Base-by-base conservation (phyloP, 768 basidiomycete genomes). In the Leccinum barrowsii region DNA sequence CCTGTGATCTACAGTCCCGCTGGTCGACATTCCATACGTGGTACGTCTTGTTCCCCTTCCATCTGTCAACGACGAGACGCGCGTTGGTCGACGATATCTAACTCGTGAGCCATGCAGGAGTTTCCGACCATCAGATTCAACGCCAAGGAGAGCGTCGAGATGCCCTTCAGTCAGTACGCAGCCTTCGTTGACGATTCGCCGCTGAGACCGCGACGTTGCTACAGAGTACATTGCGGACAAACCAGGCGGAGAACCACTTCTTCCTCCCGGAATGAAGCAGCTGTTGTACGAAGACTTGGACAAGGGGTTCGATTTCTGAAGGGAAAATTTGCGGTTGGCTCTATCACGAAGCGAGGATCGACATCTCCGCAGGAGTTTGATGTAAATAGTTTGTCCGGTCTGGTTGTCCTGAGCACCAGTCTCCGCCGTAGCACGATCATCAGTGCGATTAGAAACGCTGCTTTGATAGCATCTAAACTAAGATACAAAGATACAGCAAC, bases 71-170 rank as follows among this genome's bases (percentile, higher is more conserved):
- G 2, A 8, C 24, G 37, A 15, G 37, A 22, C 40, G 26, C 24
- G 11, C 51, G 17, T 2, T 22, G 10, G 22, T 11, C n/a, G 19
- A 15, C 6, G 17, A 37, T 17, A 37, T 17, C 7, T 40, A 40
- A 40, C 8, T 8, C 40, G 3, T n/a, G n/a, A 40, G 40, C 8
- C 40, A n/a, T 40, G 17, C 57, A 96, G 92, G 89, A 94, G 65
- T 85, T 85, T 72, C 97, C 97, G 0, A 96, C 94, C 0, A 96
- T 99, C 68, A 75, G 64, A 17, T 98, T 98, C 79, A 90, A 89
- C 65, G 70, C 82, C 4, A 86, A 85, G 65, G 97, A 99, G 72
- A 90, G 89, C 47, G 93, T 98, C 5, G 94, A 98, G 75, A 99
- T 99, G 97, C 97, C 97, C 0, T 99, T 99, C 78, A 78, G 93